Evolutionary conservation across 768 basidiomycete species (phyloP).

Genomic region (Holtermannia corniformis): DNA sequence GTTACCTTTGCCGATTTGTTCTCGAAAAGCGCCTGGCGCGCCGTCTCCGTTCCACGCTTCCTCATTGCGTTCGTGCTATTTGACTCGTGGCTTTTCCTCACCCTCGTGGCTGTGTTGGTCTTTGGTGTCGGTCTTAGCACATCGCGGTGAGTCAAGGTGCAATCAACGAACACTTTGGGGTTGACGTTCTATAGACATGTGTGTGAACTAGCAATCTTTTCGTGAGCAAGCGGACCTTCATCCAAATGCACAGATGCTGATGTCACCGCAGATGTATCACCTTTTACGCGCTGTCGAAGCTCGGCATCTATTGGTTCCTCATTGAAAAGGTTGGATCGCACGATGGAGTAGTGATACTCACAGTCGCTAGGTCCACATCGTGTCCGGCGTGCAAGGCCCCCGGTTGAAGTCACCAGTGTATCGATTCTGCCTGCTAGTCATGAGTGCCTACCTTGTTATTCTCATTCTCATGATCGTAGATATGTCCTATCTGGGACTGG

Average conservation of each 20-base stretch:
- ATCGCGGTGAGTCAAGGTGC: background rate
- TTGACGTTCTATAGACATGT: too few species aligned
- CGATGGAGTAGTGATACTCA: background rate
- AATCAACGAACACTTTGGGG: too few species aligned
- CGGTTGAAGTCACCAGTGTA: constrained; percentile 46
- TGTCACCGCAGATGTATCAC: too few species aligned
- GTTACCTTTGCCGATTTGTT: background rate
- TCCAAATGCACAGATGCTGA: too few species aligned
- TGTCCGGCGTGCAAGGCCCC: constrained; percentile 7
- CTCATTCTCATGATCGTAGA: constrained; percentile 44
- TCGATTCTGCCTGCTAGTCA: constrained; percentile 42
- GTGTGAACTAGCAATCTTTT: background rate
- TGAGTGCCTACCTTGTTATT: constrained; percentile 44
- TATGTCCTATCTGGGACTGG: constrained; percentile 16
- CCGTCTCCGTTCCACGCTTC: background rate
- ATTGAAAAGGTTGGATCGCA: constrained; percentile 21
- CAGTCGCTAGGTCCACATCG: background rate
- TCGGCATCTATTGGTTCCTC: constrained; percentile 46
- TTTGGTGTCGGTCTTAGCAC: background rate
- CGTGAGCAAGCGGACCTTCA: too few species aligned
- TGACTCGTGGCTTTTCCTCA: background rate
- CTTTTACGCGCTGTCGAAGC: background rate
- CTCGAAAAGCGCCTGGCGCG: background rate
- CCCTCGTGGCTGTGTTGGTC: background rate
- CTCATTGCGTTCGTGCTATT: background rate